These are phyloP conservation scores for Tilletia caries DNA, from an alignment of 1,284 basidiomycete genomes.

Conservation along the genomic window DNA sequence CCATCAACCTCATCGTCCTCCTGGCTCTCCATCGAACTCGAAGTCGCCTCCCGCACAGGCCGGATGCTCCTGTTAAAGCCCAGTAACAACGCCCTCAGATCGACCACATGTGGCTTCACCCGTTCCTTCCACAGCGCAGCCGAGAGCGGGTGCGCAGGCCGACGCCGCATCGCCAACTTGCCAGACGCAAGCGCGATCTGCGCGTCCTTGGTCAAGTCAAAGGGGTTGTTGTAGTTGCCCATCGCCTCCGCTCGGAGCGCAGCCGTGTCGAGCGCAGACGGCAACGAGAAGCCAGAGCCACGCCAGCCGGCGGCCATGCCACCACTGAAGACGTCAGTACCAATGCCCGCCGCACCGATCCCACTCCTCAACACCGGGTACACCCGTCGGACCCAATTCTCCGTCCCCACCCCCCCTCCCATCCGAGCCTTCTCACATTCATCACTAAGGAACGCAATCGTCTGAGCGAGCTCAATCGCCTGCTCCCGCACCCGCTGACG, in stretches of 20 bases:
- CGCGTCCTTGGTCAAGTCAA: slow-evolving; percentile 34
- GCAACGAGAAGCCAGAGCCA: slow-evolving; percentile 52
- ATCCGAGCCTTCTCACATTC: slow-evolving; percentile 2
- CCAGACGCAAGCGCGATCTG: slow-evolving; percentile 31
- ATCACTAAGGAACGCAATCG: not conserved
- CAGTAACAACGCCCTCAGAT: not conserved
- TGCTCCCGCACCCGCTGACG: slow-evolving; percentile 44
- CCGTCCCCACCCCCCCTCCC: not conserved
- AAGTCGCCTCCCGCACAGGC: not conserved
- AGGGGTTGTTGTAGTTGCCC: slow-evolving; percentile 28
- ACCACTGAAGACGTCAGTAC: slow-evolving; percentile 38
- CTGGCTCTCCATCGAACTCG: no score
- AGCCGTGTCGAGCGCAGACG: slow-evolving; percentile 36
- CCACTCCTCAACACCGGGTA: slow-evolving; percentile 32
- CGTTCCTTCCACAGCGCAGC: not conserved
- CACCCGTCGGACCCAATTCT: slow-evolving; percentile 27
- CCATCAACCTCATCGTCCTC: not conserved
- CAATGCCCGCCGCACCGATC: slow-evolving; percentile 35
- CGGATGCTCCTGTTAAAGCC: not conserved
- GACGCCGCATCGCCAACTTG: slow-evolving; percentile 29
- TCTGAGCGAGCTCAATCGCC: slow-evolving; percentile 34
- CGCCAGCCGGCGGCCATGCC: slow-evolving; percentile 52
- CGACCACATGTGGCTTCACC: not conserved
- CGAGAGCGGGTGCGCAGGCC: slow-evolving; percentile 27
- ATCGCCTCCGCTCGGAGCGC: slow-evolving; percentile 31